phyloP scores from a whole-genome alignment of 2,329 filamentous ascomycete species.

The Neofusicoccum laricinum region DNA sequence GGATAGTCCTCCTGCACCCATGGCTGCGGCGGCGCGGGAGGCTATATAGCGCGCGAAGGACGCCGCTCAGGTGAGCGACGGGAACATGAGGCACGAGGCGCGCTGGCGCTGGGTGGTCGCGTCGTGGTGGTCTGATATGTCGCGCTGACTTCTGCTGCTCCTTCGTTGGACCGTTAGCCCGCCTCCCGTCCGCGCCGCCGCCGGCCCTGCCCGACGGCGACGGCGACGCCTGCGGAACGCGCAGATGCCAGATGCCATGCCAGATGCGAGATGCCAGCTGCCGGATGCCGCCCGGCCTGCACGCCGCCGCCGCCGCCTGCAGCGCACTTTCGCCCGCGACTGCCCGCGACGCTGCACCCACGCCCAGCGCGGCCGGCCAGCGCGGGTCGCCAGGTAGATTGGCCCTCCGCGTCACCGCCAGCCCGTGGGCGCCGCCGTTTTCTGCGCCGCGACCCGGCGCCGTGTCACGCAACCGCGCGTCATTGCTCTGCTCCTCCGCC shows the following conservation, averaged over 20 bases:
- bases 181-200: slow-evolving; percentile 1
- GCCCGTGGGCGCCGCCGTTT: background rate
- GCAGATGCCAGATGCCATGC: too few species aligned
- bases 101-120: slow-evolving; percentile 5
- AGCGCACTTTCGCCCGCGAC: too few species aligned
- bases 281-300: too few species aligned
- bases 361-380: too few species aligned
- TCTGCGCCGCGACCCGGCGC: background rate
- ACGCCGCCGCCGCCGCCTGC: background rate
- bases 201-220: slow-evolving; percentile 3
- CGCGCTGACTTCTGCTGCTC: slow-evolving; percentile 10
- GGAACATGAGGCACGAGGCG: slow-evolving; percentile 1
- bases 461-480: slow-evolving; percentile 7
- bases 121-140: slow-evolving; percentile 6
- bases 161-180: slow-evolving; percentile 11
- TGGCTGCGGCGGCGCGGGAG: background rate
- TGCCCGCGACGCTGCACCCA: too few species aligned
- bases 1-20: background rate
- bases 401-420: background rate
- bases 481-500: background rate
- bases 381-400: background rate
- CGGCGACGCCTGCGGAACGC: background rate
- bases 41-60: background rate
- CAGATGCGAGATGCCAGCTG: too few species aligned
- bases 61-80: slow-evolving; percentile 11